Conservation (phyloP, 2,329 filamentous ascomycete species). For the Cladorrhinum sp. region DNA sequence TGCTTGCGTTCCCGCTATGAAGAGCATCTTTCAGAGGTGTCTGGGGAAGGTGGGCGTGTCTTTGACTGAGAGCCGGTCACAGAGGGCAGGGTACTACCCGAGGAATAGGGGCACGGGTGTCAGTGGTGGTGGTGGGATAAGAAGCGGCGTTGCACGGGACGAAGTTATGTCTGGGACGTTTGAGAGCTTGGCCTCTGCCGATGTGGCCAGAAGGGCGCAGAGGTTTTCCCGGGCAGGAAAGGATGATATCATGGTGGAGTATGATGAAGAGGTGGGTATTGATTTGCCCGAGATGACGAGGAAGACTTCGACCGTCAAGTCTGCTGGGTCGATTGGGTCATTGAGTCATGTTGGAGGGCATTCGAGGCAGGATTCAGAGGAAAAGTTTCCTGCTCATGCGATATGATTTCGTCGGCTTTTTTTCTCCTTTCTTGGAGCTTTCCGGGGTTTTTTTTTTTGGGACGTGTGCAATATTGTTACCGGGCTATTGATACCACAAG, state of each 20-base stretch:
- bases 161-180: slow-evolving; percentile 1
- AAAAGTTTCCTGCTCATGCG: slow-evolving; percentile 5
- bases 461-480: not conserved
- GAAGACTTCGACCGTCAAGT: slow-evolving; percentile 9
- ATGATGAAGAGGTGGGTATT: slow-evolving; percentile 21
- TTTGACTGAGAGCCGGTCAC: slow-evolving; percentile 14
- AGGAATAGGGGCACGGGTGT: slow-evolving; percentile 1
- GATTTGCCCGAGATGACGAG: slow-evolving; percentile 17
- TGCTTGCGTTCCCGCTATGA: slow-evolving; percentile 26
- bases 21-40: slow-evolving; percentile 22
- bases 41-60: slow-evolving; percentile 22
- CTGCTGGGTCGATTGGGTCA: not conserved
- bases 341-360: not conserved
- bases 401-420: not conserved
- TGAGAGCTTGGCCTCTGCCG: not conserved
- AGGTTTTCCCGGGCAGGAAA: not conserved
- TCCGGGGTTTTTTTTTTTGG: not conserved
- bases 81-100: slow-evolving; percentile 17
- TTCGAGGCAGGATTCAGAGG: not conserved
- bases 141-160: not conserved
- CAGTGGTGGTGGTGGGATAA: not conserved
- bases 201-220: not conserved
- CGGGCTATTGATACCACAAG: not conserved
- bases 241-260: slow-evolving; percentile 7
- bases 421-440: not conserved